Conservation (phyloP, 306 rosid species). For the Pterocarpus macrocarpus region DNA sequence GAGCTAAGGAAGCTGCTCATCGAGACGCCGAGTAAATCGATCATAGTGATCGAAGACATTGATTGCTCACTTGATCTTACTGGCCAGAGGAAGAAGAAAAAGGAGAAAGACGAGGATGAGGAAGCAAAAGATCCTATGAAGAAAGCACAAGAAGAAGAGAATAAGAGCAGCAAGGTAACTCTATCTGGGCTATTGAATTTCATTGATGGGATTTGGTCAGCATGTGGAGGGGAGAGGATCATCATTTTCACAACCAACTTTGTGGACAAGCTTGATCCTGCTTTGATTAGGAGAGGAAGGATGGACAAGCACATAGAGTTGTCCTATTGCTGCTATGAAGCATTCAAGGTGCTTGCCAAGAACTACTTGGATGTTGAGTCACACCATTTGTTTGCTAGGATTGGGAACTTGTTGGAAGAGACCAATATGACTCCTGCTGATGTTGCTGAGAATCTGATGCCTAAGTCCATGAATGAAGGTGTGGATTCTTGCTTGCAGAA, state of each 20-base stretch:
- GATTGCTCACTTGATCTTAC: conserved; percentile 82
- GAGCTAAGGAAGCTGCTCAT: conserved; percentile 61
- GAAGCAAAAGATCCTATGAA: conserved; percentile 42
- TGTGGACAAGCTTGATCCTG: conserved; percentile 74
- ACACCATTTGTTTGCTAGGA: conserved; percentile 49
- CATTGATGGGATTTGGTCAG: conserved; percentile 86
- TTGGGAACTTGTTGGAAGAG: conserved; percentile 54
- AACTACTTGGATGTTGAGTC: conserved; percentile 68
- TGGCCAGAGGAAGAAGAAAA: conserved; percentile 62
- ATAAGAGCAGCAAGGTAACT: conserved; percentile 59
- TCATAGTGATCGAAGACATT: conserved; percentile 73
- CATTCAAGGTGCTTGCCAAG: conserved; percentile 70
- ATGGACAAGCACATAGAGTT: conserved; percentile 83
- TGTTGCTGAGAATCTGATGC: conserved; percentile 80
- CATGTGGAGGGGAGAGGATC: conserved; percentile 76
- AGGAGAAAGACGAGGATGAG: conserved; percentile 32
- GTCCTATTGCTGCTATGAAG: conserved; percentile 70
- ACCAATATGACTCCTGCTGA: conserved; percentile 69
- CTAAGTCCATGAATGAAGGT: conserved; percentile 57
- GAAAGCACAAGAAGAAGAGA: conserved; percentile 41
- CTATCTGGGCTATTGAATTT: conserved; percentile 72
- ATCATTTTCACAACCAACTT: conserved; percentile 73
- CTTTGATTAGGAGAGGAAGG: conserved; percentile 69
- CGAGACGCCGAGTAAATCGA: conserved; percentile 55
- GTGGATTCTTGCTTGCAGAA: conserved; percentile 53